Evolutionary conservation across 306 rosid species (phyloP), one percentile per base, ranked within the genome.

Genomic region (Citrullus amarus): DNA sequence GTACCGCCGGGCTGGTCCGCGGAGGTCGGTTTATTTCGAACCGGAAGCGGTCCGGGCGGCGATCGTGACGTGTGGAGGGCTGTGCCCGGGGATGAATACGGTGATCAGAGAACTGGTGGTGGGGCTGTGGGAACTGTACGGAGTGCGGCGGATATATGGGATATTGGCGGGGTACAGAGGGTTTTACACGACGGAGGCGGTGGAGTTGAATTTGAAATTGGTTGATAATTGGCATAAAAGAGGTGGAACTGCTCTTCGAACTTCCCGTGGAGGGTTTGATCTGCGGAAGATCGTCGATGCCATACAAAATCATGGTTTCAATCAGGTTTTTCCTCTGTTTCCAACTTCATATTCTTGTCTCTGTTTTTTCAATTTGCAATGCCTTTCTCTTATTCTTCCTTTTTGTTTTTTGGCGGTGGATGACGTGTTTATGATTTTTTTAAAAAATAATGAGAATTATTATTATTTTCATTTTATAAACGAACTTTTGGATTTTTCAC

Each of bases 191-290:
- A 41, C 62, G 20, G 83, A 87, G 9, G 82, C 88, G 6, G 59
- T 86, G 56, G 75, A 67, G 72, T 80, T 89, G 2, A 83, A 82
- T 62, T 87, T 87, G 2, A 87, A 80, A 34, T 44, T 83, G 14
- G 92, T 90, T 60, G 80, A 77, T 12, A 74, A 78, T 54, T 90
- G 90, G 96, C 98, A 93, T 69, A 86, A 66, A 80, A 80, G 15
- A 4, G 98, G 97, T 6, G 97, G 98, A 18, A 85, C 98, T 11
- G 44, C 73, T 14, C 98, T 91, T 28, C 89, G 84, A 58, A 93
- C 98, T 32, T 91, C 97, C 0, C 85, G 98, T 56, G 98, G 97
- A 7, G 97, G 98, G 6, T 93, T 93, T 60, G 81, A 90, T 82
- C 96, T 93, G 5, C 76, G 66, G 1, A 84, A 76, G 25, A 93